Evolutionary conservation across 140 eudicot genomes (phyloP).

Genomic region (Stevia rebaudiana): DNA sequence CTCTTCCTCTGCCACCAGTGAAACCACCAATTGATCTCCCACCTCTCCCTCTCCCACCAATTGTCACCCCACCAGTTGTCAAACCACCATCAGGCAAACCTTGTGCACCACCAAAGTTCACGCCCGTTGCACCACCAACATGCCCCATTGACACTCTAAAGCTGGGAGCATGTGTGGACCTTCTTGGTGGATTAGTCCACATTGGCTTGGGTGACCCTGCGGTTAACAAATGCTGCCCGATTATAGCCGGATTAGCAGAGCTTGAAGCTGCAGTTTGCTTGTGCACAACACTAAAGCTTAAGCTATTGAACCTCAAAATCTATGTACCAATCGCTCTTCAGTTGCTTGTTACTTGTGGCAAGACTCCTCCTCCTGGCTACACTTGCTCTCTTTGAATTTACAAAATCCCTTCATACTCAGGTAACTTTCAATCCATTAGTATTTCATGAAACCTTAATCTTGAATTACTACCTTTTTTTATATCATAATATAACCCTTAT

Average conservation of each 20-base stretch:
- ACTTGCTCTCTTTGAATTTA: conserved; percentile 54
- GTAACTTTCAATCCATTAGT: conserved; percentile 10
- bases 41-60: conserved; percentile 27
- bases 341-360: conserved; percentile 85
- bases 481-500: background rate
- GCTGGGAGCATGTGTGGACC: conserved; percentile 85
- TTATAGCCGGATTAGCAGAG: conserved; percentile 60
- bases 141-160: conserved; percentile 78
- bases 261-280: conserved; percentile 88
- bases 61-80: conserved; percentile 21
- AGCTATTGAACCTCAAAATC: conserved; percentile 54
- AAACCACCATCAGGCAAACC: conserved; percentile 37
- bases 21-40: conserved; percentile 15
- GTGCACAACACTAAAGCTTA: conserved; percentile 77
- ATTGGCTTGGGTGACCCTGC: conserved; percentile 68
- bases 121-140: conserved; percentile 7
- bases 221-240: conserved; percentile 64
- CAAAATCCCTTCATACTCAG: conserved; percentile 19
- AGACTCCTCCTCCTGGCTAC: conserved; percentile 83
- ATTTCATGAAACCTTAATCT: conserved; percentile 2
- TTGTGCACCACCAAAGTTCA: conserved; percentile 24
- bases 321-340: conserved; percentile 71
- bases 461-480: background rate
- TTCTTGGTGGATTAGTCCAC: conserved; percentile 74
- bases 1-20: conserved; percentile 12